Evolutionary conservation across 2,329 filamentous ascomycete genomes (phyloP), one percentile per base, ranked within the genome.

Genomic region (Hortaea werneckii): DNA sequence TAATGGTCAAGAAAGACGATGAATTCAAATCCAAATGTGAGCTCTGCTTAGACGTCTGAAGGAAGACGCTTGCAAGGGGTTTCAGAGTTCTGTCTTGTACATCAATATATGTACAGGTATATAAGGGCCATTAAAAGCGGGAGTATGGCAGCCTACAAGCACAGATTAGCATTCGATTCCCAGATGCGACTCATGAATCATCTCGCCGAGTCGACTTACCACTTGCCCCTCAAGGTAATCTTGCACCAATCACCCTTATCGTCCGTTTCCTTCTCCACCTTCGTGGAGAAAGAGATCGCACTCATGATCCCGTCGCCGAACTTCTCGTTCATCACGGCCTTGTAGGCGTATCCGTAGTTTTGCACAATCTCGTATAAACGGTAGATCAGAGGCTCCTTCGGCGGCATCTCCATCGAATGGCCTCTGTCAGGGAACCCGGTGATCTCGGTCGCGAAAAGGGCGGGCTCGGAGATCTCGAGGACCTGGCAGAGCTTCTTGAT

Each of bases 341-440:
- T 95, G 70, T 94, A 95, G 1, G 89, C 86, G 65, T 95, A 94
- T 1, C 90, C 90, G 61, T 95, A 95, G 66, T 95, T 96, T 71
- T 95, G 89, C 51, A 96, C 83, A 62, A 95, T 85, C 74, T 96
- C 90, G 65, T 87, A 95, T 49, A 95, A 66, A 2, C 90, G 75
- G 66, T 96, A 96, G 61, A 95, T 89, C 55, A 94, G 68, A 4
- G 87, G 87, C 63, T 94, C 87, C 48, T 78, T 81, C 0, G 86
- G 86, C 1, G 86, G 87, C 85, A 92, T 89, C 47, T 87, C 83
- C 1, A 87, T 79, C 0, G 82, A 77, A 44, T 80, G 75, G 30
- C 89, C 89, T 3, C 89, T 78, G 64, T 95, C 86, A 0, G 88
- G 89, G 59, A 85, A 89, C 0, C 80, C 83, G 30, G 73, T 72